Evolutionary conservation across 257 asterid species (phyloP).

Genomic region (Lantana camara): DNA sequence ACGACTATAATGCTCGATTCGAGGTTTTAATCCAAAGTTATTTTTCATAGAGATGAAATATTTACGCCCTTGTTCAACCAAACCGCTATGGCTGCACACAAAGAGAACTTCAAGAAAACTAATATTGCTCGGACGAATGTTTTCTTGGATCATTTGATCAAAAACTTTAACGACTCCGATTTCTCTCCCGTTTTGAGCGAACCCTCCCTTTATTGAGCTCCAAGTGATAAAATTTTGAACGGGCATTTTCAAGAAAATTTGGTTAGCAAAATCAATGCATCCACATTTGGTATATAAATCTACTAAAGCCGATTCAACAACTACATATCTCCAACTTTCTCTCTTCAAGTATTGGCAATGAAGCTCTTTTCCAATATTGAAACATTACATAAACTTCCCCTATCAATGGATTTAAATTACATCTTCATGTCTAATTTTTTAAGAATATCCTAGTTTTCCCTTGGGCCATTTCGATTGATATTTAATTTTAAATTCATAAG

Average conservation of each 20-base stretch:
- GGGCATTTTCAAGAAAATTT: slow-evolving; percentile 62
- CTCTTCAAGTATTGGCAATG: slow-evolving; percentile 89
- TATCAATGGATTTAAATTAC: too few relatives aligned
- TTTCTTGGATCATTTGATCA: slow-evolving; percentile 54
- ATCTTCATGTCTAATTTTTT: too few relatives aligned
- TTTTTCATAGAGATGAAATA: slow-evolving; percentile 55
- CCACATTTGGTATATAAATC: slow-evolving; percentile 94
- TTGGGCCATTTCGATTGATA: too few relatives aligned
- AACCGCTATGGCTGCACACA: slow-evolving; percentile 89
- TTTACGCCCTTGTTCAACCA: slow-evolving; percentile 59
- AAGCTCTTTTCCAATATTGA: slow-evolving; percentile 89
- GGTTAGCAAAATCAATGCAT: slow-evolving; percentile 57
- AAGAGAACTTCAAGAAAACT: slow-evolving; percentile 75
- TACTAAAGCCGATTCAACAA: slow-evolving; percentile 90
- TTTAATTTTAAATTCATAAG: too few relatives aligned
- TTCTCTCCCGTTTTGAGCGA: slow-evolving; percentile 90
- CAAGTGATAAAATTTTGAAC: slow-evolving; percentile 73
- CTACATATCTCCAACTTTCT: slow-evolving; percentile 79
- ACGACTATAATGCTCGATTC: slow-evolving; percentile 77
- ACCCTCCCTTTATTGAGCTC: slow-evolving; percentile 91
- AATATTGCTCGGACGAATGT: slow-evolving; percentile 60
- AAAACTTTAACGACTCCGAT: slow-evolving; percentile 62
- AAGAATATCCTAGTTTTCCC: too few relatives aligned
- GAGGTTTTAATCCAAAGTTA: slow-evolving; percentile 51
- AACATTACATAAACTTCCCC: too few relatives aligned